phyloP scores from a whole-genome alignment of 2,329 filamentous ascomycete species.

The Orbilia brochopaga region DNA sequence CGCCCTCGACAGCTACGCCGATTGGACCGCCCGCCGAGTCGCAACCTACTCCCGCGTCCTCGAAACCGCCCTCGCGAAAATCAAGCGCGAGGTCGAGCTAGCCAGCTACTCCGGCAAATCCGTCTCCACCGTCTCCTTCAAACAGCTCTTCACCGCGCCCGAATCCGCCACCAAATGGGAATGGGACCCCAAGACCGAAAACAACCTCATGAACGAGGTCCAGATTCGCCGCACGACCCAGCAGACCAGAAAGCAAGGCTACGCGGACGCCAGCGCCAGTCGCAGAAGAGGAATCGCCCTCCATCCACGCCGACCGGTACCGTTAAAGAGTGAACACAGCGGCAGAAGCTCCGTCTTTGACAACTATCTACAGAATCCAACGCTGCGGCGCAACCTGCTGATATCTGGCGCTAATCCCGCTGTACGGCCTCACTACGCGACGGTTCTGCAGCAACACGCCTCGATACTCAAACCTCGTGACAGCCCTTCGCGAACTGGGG shows the following conservation, averaged over 20 bases:
- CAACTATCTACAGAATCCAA: slow-evolving; percentile 42
- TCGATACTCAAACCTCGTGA: slow-evolving; percentile 22
- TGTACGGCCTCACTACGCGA: slow-evolving; percentile 31
- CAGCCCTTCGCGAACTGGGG: background rate
- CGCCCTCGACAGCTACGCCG: slow-evolving; percentile 25
- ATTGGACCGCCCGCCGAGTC: slow-evolving; percentile 41
- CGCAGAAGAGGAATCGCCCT: slow-evolving; percentile 27
- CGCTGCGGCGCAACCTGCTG: slow-evolving; percentile 21
- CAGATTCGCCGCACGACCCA: slow-evolving; percentile 2
- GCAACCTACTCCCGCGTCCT: slow-evolving; percentile 44
- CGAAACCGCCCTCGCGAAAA: slow-evolving; percentile 42
- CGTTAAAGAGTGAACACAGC: background rate
- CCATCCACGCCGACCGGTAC: slow-evolving; percentile 24
- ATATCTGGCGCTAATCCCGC: slow-evolving; percentile 20
- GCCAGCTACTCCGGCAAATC: slow-evolving; percentile 31
- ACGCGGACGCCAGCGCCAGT: slow-evolving; percentile 20
- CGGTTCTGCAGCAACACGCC: slow-evolving; percentile 33
- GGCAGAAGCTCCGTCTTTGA: slow-evolving; percentile 20
- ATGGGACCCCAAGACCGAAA: slow-evolving; percentile 45
- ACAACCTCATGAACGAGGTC: slow-evolving; percentile 24
- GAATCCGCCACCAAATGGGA: slow-evolving; percentile 40
- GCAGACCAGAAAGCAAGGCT: slow-evolving; percentile 28
- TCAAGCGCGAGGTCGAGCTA: slow-evolving; percentile 40
- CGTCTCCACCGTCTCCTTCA: slow-evolving; percentile 32
- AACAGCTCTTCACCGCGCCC: slow-evolving; percentile 30